Percentiles rank a stretch among this genome's conserved stretches.
phyloP scores from a whole-genome alignment of 805 yeast species.

The Yarrowia sp. region DNA sequence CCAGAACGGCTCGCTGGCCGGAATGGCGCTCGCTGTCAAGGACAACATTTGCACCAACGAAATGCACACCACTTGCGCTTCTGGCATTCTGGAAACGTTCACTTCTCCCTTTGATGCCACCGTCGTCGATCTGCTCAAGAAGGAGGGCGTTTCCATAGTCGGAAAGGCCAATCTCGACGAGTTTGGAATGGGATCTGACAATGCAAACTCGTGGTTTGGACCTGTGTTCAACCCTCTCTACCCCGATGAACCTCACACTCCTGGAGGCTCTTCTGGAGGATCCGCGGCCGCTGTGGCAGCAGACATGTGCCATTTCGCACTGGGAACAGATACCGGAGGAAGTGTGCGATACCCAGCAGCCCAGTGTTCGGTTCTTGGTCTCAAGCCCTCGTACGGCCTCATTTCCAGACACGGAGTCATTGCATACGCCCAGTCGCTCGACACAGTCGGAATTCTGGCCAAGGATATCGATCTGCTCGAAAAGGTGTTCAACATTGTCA shows the following conservation, averaged over 20 bases:
- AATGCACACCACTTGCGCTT: constrained; percentile 80
- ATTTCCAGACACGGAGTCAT: constrained; percentile 91
- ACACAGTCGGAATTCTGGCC: constrained; percentile 87
- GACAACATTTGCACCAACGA: constrained; percentile 78
- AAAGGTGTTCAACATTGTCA: constrained; percentile 62
- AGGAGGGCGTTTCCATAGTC: constrained; percentile 58
- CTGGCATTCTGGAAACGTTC: constrained; percentile 65
- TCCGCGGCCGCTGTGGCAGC: constrained; percentile 91
- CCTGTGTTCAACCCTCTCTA: constrained; percentile 55
- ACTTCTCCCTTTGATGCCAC: constrained; percentile 84
- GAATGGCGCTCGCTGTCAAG: constrained; percentile 62
- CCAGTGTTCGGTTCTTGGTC: constrained; percentile 81
- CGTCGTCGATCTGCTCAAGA: constrained; percentile 60
- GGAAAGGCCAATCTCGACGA: constrained; percentile 96
- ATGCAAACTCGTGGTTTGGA: constrained; percentile 49
- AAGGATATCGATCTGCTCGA: constrained; percentile 55
- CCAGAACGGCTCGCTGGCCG: constrained; percentile 44
- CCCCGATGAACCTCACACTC: constrained; percentile 52
- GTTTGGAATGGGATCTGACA: constrained; percentile 88
- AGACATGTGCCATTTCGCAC: constrained; percentile 69
- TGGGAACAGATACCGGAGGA: constrained; percentile 98
- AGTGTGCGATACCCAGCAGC: constrained; percentile 93
- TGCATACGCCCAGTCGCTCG: constrained; percentile 92
- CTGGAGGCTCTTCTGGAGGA: constrained; percentile 98
- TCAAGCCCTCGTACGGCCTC: constrained; percentile 93